Evolutionary conservation across 1,139 yeast species (phyloP).

Genomic region (Meyerozyma sp.): DNA sequence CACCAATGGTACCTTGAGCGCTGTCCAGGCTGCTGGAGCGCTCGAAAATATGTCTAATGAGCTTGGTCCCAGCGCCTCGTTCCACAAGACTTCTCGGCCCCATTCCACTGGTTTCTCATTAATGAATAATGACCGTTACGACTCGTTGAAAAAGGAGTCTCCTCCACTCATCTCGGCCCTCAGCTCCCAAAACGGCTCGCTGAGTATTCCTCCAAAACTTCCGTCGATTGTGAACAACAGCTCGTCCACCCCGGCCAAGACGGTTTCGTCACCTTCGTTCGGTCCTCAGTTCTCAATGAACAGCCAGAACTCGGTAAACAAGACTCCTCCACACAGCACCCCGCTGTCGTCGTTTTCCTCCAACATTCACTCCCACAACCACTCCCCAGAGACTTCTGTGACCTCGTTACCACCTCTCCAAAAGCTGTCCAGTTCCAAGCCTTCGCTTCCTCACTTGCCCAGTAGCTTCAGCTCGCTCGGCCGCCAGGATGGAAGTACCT

Average conservation of each 20-base stretch:
- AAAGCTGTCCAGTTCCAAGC: slow-evolving; percentile 16
- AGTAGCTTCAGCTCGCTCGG: slow-evolving; percentile 11
- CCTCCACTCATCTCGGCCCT: slow-evolving; percentile 4
- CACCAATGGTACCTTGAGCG: slow-evolving; percentile 12
- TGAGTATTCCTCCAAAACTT: slow-evolving; percentile 19
- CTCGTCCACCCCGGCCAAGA: slow-evolving; percentile 7
- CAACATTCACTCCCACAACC: slow-evolving; percentile 13
- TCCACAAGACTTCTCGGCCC: slow-evolving; percentile 14
- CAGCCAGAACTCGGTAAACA: slow-evolving; percentile 4
- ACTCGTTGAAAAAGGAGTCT: slow-evolving; percentile 7
- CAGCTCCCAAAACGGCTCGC: background rate
- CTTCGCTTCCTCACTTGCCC: slow-evolving; percentile 24
- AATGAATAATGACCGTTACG: slow-evolving; percentile 16
- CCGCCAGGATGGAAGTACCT: background rate
- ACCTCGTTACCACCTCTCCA: slow-evolving; percentile 36
- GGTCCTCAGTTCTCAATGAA: slow-evolving; percentile 38
- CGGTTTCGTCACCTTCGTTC: slow-evolving; percentile 34
- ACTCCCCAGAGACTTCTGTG: slow-evolving; percentile 15
- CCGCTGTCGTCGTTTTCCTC: slow-evolving; percentile 8
- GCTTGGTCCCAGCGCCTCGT: slow-evolving; percentile 42
- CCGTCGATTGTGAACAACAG: slow-evolving; percentile 23
- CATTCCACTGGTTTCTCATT: slow-evolving; percentile 24
- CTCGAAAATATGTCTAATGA: slow-evolving; percentile 51
- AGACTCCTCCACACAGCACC: slow-evolving; percentile 3
- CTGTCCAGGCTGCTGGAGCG: slow-evolving; percentile 53